Percentiles rank a stretch among this genome's conserved stretches.
Conservation (phyloP, 805 yeast species). For the Phaffomyces thermotolerans region DNA sequence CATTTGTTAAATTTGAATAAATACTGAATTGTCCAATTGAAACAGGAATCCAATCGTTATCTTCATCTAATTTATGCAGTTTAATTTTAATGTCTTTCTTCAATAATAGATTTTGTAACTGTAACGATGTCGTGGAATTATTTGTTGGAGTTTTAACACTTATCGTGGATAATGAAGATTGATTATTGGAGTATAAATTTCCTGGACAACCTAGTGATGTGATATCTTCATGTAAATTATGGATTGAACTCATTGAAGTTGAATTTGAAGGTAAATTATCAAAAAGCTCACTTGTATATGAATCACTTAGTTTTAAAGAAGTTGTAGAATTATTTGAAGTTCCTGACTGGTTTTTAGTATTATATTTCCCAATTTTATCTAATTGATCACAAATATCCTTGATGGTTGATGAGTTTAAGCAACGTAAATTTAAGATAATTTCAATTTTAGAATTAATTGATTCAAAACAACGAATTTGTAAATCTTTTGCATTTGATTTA, state of each 20-base stretch:
- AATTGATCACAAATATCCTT: constrained; percentile 11
- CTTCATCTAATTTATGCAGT: constrained; percentile 18
- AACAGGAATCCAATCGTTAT: constrained; percentile 23
- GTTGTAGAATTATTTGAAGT: background rate
- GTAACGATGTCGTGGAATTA: constrained; percentile 3
- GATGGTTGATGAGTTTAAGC: constrained; percentile 13
- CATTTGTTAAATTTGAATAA: constrained; percentile 15
- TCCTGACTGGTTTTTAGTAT: background rate
- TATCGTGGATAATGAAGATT: constrained; percentile 10
- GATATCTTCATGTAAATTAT: constrained; percentile 5
- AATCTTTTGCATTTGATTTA: constrained; percentile 9
- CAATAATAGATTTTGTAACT: constrained; percentile 14
- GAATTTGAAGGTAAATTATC: constrained; percentile 19
- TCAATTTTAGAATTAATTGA: constrained; percentile 8
- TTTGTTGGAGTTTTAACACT: constrained; percentile 7
- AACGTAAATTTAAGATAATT: constrained; percentile 19
- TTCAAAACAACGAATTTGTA: constrained; percentile 11
- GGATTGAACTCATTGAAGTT: constrained; percentile 20
- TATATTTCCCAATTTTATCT: constrained; percentile 1
- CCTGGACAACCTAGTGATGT: constrained; percentile 2
- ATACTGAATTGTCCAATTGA: constrained; percentile 18
- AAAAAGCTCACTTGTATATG: constrained; percentile 10
- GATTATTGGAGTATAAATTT: background rate
- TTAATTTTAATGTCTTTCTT: constrained; percentile 17
- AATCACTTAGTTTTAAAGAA: constrained; percentile 2